These are phyloP conservation scores for Borealophlyctis nickersoniae DNA, from an alignment of 192 early-diverging fungal species.

Conservation along the genomic window DNA sequence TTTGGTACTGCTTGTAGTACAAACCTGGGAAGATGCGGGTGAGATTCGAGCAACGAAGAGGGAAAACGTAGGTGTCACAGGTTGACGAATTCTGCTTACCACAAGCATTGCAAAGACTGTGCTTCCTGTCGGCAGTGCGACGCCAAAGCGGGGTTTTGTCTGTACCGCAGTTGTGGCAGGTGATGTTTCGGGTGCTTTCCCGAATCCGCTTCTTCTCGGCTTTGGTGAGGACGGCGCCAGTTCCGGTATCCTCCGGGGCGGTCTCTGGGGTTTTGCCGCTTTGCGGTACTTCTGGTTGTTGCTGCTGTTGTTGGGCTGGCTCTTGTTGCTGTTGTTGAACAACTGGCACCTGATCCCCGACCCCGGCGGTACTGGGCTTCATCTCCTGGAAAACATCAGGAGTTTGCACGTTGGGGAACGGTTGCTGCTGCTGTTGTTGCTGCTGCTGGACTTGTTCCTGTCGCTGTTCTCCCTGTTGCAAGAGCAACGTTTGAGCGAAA, in stretches of 20 bases:
- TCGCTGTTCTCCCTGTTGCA: neutral
- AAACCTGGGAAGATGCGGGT: slow-evolving; percentile 25
- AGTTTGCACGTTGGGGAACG: neutral
- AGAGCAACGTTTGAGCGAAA: neutral
- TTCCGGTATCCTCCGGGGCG: neutral
- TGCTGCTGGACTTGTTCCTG: neutral
- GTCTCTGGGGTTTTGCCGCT: neutral
- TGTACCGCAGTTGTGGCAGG: slow-evolving; percentile 75
- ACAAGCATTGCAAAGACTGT: slow-evolving; percentile 85
- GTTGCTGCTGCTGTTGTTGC: neutral
- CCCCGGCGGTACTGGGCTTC: neutral
- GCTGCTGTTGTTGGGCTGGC: neutral
- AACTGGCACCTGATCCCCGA: neutral
- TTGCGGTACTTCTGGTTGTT: neutral
- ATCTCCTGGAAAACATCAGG: too few relatives aligned
- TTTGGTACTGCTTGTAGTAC: slow-evolving; percentile 48
- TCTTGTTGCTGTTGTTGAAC: neutral
- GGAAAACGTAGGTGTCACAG: slow-evolving; percentile 65
- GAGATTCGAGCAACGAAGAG: slow-evolving; percentile 2
- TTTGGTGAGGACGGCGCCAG: slow-evolving; percentile 17
- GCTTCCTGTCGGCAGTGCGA: slow-evolving; percentile 66
- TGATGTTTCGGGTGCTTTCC: slow-evolving; percentile 42
- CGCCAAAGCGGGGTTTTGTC: slow-evolving; percentile 78
- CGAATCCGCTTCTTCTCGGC: slow-evolving; percentile 41
- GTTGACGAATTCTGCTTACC: slow-evolving; percentile 80